Evolutionary conservation across 257 asterid species (phyloP).

Genomic region (Nicotiana attenuata): DNA sequence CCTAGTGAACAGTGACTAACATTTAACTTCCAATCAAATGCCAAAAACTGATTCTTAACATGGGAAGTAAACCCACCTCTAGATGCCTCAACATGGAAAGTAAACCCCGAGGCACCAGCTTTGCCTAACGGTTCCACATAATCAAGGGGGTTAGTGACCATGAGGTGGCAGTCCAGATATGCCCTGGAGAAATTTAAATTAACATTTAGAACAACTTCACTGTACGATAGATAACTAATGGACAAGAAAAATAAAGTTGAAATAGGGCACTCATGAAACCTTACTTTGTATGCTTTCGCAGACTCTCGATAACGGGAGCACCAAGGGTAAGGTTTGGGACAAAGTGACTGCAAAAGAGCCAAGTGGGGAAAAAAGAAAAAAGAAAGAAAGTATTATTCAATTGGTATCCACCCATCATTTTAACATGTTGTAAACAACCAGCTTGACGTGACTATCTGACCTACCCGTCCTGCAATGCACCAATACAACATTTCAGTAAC

Average conservation of each 20-base stretch:
- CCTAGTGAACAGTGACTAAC: background rate
- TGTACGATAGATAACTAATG: background rate
- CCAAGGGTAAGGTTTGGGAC: constrained; percentile 93
- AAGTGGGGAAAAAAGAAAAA: background rate
- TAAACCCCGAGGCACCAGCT: constrained; percentile 96
- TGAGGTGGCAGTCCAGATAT: constrained; percentile 89
- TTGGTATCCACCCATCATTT: constrained; percentile 13
- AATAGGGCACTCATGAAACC: background rate
- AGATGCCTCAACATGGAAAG: constrained; percentile 82
- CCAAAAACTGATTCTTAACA: background rate
- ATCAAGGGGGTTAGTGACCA: constrained; percentile 95
- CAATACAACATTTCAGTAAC: constrained; percentile 9
- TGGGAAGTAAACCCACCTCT: constrained; percentile 41
- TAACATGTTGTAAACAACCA: constrained; percentile 6
- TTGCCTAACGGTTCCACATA: constrained; percentile 71
- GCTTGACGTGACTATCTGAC: constrained; percentile 29
- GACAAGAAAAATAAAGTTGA: background rate
- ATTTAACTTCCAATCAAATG: background rate
- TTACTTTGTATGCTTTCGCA: constrained; percentile 85
- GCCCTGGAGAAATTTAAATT: constrained; percentile 42
- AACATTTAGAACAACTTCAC: background rate
- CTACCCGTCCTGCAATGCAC: constrained; percentile 88
- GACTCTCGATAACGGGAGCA: constrained; percentile 82
- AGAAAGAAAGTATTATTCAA: background rate
- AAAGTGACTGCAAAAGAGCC: constrained; percentile 56